Conservation (phyloP, 1,139 yeast genomes). For the Yamadazyma friedrichii region DNA sequence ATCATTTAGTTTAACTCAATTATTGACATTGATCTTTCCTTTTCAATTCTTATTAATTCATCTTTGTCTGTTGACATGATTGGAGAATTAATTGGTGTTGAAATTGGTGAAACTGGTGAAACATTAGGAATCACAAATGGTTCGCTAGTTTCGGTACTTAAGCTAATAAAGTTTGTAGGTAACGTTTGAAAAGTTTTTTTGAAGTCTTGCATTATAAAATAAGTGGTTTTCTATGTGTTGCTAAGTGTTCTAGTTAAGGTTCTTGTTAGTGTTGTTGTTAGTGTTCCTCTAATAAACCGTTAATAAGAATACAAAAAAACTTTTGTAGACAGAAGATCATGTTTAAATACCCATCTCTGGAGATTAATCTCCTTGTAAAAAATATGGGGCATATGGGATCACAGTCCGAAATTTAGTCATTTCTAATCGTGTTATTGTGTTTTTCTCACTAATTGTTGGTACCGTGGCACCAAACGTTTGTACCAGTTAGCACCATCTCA, state of each 20-base stretch:
- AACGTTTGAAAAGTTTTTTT: slow-evolving; percentile 15
- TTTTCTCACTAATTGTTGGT: not conserved
- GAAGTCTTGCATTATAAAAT: slow-evolving; percentile 14
- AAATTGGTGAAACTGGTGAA: slow-evolving; percentile 65
- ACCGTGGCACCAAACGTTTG: too few species aligned
- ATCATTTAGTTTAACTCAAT: slow-evolving; percentile 26
- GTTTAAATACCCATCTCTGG: slow-evolving; percentile 3
- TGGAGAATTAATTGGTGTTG: slow-evolving; percentile 30
- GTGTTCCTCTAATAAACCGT: not conserved
- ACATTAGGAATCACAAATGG: slow-evolving; percentile 66
- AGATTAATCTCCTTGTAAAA: slow-evolving; percentile 8
- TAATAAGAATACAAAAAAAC: not conserved
- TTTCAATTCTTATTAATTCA: slow-evolving; percentile 11
- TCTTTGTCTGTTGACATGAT: slow-evolving; percentile 13
- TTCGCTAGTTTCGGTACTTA: slow-evolving; percentile 54
- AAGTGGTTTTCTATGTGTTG: not conserved
- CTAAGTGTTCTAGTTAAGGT: not conserved
- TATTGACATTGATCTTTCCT: slow-evolving; percentile 25
- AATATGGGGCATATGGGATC: slow-evolving; percentile 3
- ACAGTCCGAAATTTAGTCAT: slow-evolving; percentile 5
- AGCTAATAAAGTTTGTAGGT: slow-evolving; percentile 39
- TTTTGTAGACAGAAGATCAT: not conserved
- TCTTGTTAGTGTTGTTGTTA: not conserved
- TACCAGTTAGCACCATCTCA: too few species aligned
- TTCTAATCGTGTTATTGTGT: not conserved